These are phyloP conservation scores for Polygonum maritimum DNA, from an alignment of 148 eudicot genomes.

Conservation along the genomic window DNA sequence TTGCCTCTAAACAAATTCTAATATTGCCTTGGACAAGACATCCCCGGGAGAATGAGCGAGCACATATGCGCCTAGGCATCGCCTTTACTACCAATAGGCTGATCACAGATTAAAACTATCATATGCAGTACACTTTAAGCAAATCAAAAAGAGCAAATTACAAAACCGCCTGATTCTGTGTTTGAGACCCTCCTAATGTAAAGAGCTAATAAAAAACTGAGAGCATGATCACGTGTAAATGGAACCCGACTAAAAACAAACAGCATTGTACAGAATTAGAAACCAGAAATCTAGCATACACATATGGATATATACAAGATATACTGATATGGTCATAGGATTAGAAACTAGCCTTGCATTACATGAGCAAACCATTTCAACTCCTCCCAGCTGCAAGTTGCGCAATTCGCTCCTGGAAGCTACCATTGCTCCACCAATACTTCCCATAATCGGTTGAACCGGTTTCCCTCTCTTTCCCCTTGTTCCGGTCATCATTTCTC, in stretches of 20 bases:
- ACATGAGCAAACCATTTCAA: constrained; percentile 24
- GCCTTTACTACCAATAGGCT: neutral
- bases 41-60: no score
- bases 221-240: no score
- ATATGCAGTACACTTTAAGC: neutral
- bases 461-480: constrained; percentile 45
- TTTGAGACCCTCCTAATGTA: neutral
- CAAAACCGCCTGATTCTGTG: neutral
- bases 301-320: neutral
- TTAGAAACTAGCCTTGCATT: neutral
- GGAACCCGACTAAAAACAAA: neutral
- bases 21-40: no score
- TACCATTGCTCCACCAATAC: constrained; percentile 45
- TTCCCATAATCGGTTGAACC: constrained; percentile 35
- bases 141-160: neutral
- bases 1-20: no score
- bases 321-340: neutral
- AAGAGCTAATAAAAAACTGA: neutral
- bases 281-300: neutral
- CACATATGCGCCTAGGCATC: no score
- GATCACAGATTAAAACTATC: neutral
- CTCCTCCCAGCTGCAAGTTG: constrained; percentile 77
- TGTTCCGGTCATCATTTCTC: constrained; percentile 32
- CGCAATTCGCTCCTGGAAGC: constrained; percentile 53
- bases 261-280: neutral